Conservation (phyloP, 2,329 filamentous ascomycete genomes). For the Trichoderma gracile region DNA sequence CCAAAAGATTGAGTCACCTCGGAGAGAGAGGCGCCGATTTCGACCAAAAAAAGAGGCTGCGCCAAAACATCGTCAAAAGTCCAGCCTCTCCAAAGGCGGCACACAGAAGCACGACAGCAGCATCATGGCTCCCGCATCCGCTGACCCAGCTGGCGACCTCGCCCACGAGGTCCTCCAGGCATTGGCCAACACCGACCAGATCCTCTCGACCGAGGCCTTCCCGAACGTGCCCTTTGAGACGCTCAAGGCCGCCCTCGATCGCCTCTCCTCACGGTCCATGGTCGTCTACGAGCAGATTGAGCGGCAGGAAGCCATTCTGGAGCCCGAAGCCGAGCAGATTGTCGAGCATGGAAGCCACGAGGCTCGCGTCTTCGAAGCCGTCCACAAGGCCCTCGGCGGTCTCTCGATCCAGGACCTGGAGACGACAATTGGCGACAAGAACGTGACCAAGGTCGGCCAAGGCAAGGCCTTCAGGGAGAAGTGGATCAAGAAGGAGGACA, state of each 20-base stretch:
- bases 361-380: slow-evolving; percentile 76
- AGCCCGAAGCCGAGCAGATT: slow-evolving; percentile 72
- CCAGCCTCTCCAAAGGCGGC: not conserved
- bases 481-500: slow-evolving; percentile 67
- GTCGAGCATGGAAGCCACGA: slow-evolving; percentile 77
- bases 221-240: slow-evolving; percentile 64
- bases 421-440: slow-evolving; percentile 69
- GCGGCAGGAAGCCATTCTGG: slow-evolving; percentile 72
- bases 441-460: slow-evolving; percentile 78
- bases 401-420: slow-evolving; percentile 76
- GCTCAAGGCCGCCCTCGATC: slow-evolving; percentile 85
- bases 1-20: slow-evolving; percentile 26
- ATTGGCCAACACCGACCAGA: slow-evolving; percentile 62
- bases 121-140: slow-evolving; percentile 25
- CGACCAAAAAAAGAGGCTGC: slow-evolving; percentile 2
- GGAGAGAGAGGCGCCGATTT: slow-evolving; percentile 10
- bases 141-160: slow-evolving; percentile 52
- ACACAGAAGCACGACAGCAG: not conserved
- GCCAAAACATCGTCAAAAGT: slow-evolving; percentile 4
- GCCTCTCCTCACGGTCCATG: slow-evolving; percentile 82
- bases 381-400: slow-evolving; percentile 72
- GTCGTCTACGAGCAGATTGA: slow-evolving; percentile 82
- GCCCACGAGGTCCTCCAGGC: slow-evolving; percentile 65
- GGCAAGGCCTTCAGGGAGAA: slow-evolving; percentile 88
- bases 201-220: slow-evolving; percentile 71